Conservation (phyloP, 192 early-diverging fungal species). For the Physocladia obscura region DNA sequence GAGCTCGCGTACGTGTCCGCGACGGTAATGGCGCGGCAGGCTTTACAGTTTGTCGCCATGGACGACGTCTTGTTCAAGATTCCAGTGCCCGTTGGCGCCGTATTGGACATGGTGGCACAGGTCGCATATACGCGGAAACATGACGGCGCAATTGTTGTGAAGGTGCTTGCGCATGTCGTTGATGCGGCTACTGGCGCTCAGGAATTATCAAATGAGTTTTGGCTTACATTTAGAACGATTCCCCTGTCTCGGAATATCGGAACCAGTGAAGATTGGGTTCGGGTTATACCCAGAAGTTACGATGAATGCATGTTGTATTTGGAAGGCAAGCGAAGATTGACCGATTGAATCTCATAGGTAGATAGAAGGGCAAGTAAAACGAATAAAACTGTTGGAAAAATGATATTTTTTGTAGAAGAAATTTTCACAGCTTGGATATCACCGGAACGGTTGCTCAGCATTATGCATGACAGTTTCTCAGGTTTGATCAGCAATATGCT, state of each 20-base stretch:
- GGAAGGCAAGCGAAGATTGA: not conserved
- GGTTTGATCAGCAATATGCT: too few species aligned
- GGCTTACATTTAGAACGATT: slow-evolving; percentile 70
- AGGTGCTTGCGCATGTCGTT: slow-evolving; percentile 74
- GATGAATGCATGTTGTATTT: slow-evolving; percentile 49
- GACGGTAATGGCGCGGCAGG: slow-evolving; percentile 60
- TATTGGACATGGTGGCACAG: slow-evolving; percentile 70
- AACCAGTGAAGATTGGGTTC: slow-evolving; percentile 33
- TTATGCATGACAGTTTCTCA: too few species aligned
- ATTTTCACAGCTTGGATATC: too few species aligned
- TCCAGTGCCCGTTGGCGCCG: slow-evolving; percentile 71
- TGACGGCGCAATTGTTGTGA: slow-evolving; percentile 38
- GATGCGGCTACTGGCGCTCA: too few species aligned
- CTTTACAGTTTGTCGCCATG: slow-evolving; percentile 53
- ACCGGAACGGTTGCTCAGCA: too few species aligned
- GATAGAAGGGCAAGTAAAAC: too few species aligned
- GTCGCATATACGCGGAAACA: slow-evolving; percentile 73
- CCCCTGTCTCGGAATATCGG: slow-evolving; percentile 10
- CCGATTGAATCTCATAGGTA: too few species aligned
- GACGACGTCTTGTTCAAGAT: slow-evolving; percentile 69
- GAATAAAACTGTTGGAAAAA: too few species aligned
- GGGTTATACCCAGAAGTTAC: slow-evolving; percentile 77
- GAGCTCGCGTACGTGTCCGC: slow-evolving; percentile 77
- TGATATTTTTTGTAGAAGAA: too few species aligned
- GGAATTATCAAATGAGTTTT: slow-evolving; percentile 81